Percentiles rank a stretch among this genome's conserved stretches.
These are phyloP conservation scores for Solioccasus polychromus DNA, from an alignment of 768 basidiomycete species.

Conservation along the genomic window DNA sequence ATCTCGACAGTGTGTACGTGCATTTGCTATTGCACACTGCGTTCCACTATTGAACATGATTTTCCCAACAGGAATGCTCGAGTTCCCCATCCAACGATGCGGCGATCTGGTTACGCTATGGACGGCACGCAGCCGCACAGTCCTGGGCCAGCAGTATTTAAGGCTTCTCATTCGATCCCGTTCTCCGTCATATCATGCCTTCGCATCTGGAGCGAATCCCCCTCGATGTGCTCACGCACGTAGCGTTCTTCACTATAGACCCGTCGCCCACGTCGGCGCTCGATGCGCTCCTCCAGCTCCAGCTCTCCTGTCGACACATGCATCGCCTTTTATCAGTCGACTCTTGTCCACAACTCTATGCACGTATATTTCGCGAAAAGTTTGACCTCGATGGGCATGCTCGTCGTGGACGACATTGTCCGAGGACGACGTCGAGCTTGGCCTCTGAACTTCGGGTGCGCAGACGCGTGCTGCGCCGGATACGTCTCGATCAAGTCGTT, in stretches of 20 bases:
- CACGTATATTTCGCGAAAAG: constrained; percentile 47
- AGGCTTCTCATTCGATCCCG: constrained; percentile 9
- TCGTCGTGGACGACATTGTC: constrained; percentile 29
- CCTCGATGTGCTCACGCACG: constrained; percentile 53
- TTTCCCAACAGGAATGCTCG: constrained; percentile 36
- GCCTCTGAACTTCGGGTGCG: constrained; percentile 49
- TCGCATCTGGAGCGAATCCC: constrained; percentile 50
- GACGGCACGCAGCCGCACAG: constrained; percentile 31
- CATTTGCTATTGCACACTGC: constrained; percentile 28
- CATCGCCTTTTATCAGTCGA: constrained; percentile 41
- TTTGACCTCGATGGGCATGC: constrained; percentile 41
- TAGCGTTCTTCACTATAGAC: constrained; percentile 47
- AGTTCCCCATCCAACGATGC: constrained; percentile 31
- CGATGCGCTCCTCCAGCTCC: constrained; percentile 40
- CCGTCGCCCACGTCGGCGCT: constrained; percentile 39
- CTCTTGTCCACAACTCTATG: constrained; percentile 53
- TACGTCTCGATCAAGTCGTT: constrained; percentile 34
- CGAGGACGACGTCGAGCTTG: constrained; percentile 37
- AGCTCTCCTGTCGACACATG: constrained; percentile 44
- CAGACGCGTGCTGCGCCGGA: constrained; percentile 46
- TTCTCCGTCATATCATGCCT: constrained; percentile 36
- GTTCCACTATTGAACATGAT: constrained; percentile 29
- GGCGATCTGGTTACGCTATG: constrained; percentile 35
- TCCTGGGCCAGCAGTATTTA: constrained; percentile 25
- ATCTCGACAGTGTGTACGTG: constrained; percentile 31